phyloP scores from a whole-genome alignment of 164 flowering plant species.

The Euptelea pleiosperma region DNA sequence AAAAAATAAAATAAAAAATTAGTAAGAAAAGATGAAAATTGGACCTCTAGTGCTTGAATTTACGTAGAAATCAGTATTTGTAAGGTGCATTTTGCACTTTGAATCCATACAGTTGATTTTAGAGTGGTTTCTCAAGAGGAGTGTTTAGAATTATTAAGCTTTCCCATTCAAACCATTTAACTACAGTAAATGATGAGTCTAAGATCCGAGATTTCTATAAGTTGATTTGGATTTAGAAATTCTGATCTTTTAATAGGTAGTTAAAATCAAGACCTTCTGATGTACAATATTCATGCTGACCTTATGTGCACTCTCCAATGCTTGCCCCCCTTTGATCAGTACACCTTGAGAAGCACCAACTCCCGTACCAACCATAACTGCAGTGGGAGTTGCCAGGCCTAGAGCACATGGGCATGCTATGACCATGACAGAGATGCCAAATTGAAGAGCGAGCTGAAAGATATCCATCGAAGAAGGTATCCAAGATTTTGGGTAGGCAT shows the following conservation, averaged over 20 bases:
- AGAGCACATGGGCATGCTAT: slow-evolving; percentile 98
- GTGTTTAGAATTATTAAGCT: no score
- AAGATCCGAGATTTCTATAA: no score
- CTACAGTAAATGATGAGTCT: background rate
- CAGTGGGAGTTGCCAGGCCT: slow-evolving; percentile 95
- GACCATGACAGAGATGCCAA: slow-evolving; percentile 95
- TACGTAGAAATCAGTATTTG: no score
- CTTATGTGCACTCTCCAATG: slow-evolving; percentile 87
- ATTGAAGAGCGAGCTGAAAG: slow-evolving; percentile 92
- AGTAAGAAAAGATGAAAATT: background rate
- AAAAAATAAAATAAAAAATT: no score
- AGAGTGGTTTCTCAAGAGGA: no score
- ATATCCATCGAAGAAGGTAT: slow-evolving; percentile 81
- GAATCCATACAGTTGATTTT: no score
- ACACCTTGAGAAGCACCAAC: slow-evolving; percentile 94
- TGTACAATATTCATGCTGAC: slow-evolving; percentile 27
- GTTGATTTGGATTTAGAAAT: background rate
- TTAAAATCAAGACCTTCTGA: background rate
- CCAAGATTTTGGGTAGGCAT: slow-evolving; percentile 74
- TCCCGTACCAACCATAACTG: slow-evolving; percentile 98
- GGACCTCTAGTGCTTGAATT: no score
- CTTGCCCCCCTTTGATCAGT: slow-evolving; percentile 90
- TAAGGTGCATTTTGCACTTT: no score
- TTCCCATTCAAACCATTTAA: no score
- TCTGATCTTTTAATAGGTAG: background rate